Evolutionary conservation across 1,139 yeast genomes (phyloP).

Genomic region (Wickerhamomyces sp.): DNA sequence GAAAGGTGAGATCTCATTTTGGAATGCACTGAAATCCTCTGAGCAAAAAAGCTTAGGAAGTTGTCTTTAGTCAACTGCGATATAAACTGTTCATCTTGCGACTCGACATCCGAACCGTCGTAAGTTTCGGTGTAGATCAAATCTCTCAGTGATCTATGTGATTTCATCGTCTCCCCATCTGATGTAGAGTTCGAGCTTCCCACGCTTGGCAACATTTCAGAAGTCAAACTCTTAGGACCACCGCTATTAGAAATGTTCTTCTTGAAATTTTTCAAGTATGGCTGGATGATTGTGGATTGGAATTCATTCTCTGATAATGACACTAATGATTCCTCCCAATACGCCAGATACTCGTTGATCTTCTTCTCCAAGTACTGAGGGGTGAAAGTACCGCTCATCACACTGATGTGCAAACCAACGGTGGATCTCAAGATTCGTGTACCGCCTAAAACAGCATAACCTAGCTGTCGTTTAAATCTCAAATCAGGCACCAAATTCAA

Average conservation of each 20-base stretch:
- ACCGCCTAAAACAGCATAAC: slow-evolving; percentile 54
- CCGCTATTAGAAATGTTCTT: slow-evolving; percentile 23
- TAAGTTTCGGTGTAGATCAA: slow-evolving; percentile 41
- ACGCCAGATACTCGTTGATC: slow-evolving; percentile 41
- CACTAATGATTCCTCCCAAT: slow-evolving; percentile 30
- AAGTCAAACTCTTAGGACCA: slow-evolving; percentile 34
- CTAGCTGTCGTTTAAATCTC: slow-evolving; percentile 49
- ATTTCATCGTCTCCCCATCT: slow-evolving; percentile 27
- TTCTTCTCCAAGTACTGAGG: slow-evolving; percentile 34
- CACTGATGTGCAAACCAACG: slow-evolving; percentile 50
- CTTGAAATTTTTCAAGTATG: slow-evolving; percentile 30
- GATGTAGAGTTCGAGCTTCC: slow-evolving; percentile 26
- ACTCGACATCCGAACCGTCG: slow-evolving; percentile 35
- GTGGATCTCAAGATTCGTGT: slow-evolving; percentile 43
- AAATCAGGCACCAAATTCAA: slow-evolving; percentile 39
- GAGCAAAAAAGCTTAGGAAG: slow-evolving; percentile 31
- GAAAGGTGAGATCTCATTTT: slow-evolving; percentile 33
- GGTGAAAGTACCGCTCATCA: slow-evolving; percentile 41
- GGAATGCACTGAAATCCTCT: slow-evolving; percentile 35
- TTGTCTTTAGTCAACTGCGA: slow-evolving; percentile 25
- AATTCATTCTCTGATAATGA: slow-evolving; percentile 32
- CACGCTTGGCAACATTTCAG: slow-evolving; percentile 31
- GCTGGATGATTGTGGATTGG: slow-evolving; percentile 27
- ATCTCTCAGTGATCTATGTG: slow-evolving; percentile 45
- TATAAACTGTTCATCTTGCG: slow-evolving; percentile 30